Evolutionary conservation across 495 filamentous ascomycete genomes (phyloP).

Genomic region (Filosporella fistucella): DNA sequence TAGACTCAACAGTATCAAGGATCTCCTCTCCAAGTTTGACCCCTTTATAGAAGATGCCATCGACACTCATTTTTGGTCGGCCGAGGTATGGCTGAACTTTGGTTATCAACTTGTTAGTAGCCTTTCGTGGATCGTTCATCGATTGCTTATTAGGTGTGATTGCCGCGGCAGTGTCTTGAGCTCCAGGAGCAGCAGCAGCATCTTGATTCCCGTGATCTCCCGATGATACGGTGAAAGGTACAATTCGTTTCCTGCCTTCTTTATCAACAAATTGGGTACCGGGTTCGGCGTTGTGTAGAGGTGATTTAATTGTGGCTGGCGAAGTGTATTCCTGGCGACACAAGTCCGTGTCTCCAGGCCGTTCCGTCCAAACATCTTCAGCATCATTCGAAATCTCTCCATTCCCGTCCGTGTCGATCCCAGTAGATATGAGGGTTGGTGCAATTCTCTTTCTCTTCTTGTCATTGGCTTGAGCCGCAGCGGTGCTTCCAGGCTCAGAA

Average conservation of each 20-base stretch:
- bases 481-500: too few relatives aligned
- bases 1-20: slow-evolving; percentile 17
- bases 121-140: too few relatives aligned
- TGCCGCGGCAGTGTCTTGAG: too few relatives aligned
- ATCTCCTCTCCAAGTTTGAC: slow-evolving; percentile 24
- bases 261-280: slow-evolving; percentile 13
- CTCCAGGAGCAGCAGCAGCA: neutral
- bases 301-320: neutral
- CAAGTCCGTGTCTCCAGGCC: too few relatives aligned
- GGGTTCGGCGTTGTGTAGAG: slow-evolving; percentile 4
- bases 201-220: slow-evolving; percentile 4
- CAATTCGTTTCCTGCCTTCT: slow-evolving; percentile 20
- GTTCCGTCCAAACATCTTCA: slow-evolving; percentile 24
- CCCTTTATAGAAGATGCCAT: slow-evolving; percentile 35
- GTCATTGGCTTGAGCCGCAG: too few relatives aligned
- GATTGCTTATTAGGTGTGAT: too few relatives aligned
- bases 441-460: slow-evolving; percentile 38
- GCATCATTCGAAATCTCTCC: slow-evolving; percentile 35
- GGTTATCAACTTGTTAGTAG: too few relatives aligned
- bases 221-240: slow-evolving; percentile 20
- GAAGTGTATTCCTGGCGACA: too few relatives aligned
- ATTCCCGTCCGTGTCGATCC: slow-evolving; percentile 26
- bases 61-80: slow-evolving; percentile 25
- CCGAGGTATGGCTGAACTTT: too few relatives aligned
- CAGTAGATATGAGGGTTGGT: slow-evolving; percentile 31